Base-by-base conservation (phyloP, 306 rosid genomes). In the Crotalaria pallida region DNA sequence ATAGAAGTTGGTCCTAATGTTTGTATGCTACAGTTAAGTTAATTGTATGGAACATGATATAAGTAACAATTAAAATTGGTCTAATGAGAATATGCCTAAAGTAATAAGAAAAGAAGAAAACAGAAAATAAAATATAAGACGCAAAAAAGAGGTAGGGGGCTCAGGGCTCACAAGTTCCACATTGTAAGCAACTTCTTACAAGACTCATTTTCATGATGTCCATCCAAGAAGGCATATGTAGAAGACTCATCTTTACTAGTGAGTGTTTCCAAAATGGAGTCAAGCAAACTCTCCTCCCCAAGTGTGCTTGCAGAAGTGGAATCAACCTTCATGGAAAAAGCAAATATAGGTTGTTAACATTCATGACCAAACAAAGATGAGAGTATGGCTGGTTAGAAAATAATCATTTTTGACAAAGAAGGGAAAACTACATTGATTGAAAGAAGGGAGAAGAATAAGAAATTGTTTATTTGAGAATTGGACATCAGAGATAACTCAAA, bases 111-210 rank as follows among this genome's bases (percentile, higher is more conserved):
- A 23, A 36, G 0, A 48, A 65, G 7, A 10, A 15, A n/a, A n/a
- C n/a, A 17, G 34, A 65, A 26, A 16, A 6, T 18, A 41, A 5
- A 45, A 10, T 15, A 36, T n/a, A 29, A 60, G 29, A 29, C 26
- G 7, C 26, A n/a, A n/a, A n/a, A 75, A 33, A 27, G 72, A 19
- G 43, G 29, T 27, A 36, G 17, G 18, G 21, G 69, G 24, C n/a
- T n/a, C n/a, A n/a, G n/a, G n/a, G n/a, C 90, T 83, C 76, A 92
- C 98, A 84, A 21, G 71, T 55, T 82, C 98, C 96, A 89, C 87
- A 79, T 82, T 64, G 86, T 78, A 63, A 89, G 73, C 78, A 92
- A 68, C 72, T 74, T 85, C 67, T 77, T 75, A 65, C 91, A 84
- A 19, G 85, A 47, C 57, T 88, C 93, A 56, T 77, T 72, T 57